Base-by-base conservation (phyloP, 306 rosid species). In the Malus sieversii region DNA sequence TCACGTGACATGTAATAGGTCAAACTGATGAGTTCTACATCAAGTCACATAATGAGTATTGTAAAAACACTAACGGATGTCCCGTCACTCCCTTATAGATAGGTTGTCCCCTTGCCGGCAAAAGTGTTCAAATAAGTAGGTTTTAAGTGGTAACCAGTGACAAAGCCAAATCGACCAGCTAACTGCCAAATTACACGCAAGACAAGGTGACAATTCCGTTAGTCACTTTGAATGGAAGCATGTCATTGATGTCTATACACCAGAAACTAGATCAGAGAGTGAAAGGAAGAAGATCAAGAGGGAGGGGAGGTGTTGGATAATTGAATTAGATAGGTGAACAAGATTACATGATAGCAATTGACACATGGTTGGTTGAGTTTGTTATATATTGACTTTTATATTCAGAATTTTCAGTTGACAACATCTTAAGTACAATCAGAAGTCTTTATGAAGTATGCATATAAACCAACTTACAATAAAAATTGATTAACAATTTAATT, bases 291-390 rank as follows among this genome's bases (percentile, higher is more conserved):
- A 20, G 55, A 13, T 4, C 14, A 16, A 16, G 19, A 13, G 16
- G 1, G 25, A n/a, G 11, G 22, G 27, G 27, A 19, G 25, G 61
- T n/a, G 27, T 57, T 51, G 18, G 55, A 51, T 51, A 51, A 15
- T 14, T 57, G 61, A 25, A 57, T 57, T 57, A 9, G 61, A 57
- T 57, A 57, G 23, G 61, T 57, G 62, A 57, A 57, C 27, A 57
- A 57, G 57, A 51, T 16, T 51, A 63, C 73, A 61, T 45, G 23
- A 51, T 60, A 10, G 38, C 15, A 51, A 40, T 78, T 15, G 51
- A 32, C 25, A 70, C 65, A 82, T 16, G 53, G 84, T 91, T 80
- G 98, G 85, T 87, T 23, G 82, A 86, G 92, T 91, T 91, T 89
- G 98, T 87, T 88, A 84, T 60, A 3, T 13, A n/a, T 22, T 35